Conservation (phyloP, 108 stramenopile species). For the Bacterosira constricta region DNA sequence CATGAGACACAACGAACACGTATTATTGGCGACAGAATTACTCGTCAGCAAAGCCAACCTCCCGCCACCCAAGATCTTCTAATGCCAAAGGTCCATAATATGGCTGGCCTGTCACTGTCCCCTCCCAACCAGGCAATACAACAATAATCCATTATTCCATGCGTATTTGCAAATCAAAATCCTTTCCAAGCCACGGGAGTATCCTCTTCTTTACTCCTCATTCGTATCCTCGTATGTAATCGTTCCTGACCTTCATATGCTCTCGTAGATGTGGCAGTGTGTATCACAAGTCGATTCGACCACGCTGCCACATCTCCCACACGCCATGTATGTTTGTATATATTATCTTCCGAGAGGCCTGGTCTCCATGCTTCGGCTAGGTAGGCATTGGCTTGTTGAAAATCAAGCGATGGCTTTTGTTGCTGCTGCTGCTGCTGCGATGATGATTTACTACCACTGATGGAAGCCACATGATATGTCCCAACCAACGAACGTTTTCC, state of each 20-base stretch:
- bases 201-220: conserved; percentile 12
- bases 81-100: no score
- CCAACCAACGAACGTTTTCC: conserved; percentile 18
- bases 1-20: no score
- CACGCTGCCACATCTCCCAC: conserved; percentile 22
- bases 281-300: conserved; percentile 20
- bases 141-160: no score
- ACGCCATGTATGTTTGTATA: conserved; percentile 6
- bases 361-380: conserved; percentile 16
- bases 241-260: conserved; percentile 12
- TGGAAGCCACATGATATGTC: conserved; percentile 19
- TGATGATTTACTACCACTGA: not conserved
- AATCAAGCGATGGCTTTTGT: no score
- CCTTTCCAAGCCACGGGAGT: not conserved
- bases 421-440: not conserved
- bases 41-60: no score
- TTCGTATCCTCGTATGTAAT: conserved; percentile 20
- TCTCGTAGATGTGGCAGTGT: conserved; percentile 6
- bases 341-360: conserved; percentile 8
- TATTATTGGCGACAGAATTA: no score
- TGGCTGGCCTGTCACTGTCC: no score
- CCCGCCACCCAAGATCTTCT: no score
- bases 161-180: no score
- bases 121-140: no score
- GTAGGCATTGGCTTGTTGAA: conserved; percentile 20